Conservation (phyloP, 2,329 filamentous ascomycete species). For the Monosporascus sp. region DNA sequence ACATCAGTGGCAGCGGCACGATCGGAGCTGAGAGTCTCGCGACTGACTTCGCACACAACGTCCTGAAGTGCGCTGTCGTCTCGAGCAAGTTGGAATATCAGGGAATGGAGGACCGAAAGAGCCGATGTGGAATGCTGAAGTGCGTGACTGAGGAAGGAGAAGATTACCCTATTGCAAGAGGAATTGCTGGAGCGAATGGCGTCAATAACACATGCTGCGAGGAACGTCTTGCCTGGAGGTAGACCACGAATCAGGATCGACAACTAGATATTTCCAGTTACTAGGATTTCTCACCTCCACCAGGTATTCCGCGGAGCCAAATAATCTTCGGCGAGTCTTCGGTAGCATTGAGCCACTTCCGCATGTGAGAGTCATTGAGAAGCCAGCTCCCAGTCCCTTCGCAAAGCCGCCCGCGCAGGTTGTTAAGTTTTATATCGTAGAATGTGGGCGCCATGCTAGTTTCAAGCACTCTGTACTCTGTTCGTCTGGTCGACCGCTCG, state of each 20-base stretch:
- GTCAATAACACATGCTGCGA: constrained; percentile 7
- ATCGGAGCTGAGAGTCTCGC: constrained; percentile 12
- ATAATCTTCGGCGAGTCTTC: constrained; percentile 4
- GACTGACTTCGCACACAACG: constrained; percentile 12
- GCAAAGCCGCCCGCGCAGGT: constrained; percentile 1
- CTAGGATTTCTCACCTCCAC: constrained; percentile 10
- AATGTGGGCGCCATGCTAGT: constrained; percentile 5
- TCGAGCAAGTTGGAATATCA: constrained; percentile 12
- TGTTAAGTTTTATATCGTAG: constrained; percentile 8
- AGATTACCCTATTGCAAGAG: constrained; percentile 2
- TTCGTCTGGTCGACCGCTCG: neutral
- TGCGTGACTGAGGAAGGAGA: constrained; percentile 13
- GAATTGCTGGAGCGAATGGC: neutral
- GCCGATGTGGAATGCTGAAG: constrained; percentile 4
- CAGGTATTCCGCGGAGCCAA: constrained; percentile 21
- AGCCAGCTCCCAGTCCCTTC: neutral
- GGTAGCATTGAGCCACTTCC: constrained; percentile 8
- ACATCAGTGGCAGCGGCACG: constrained; percentile 16
- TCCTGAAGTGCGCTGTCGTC: constrained; percentile 15
- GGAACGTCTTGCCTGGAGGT: constrained; percentile 14
- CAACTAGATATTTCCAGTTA: neutral
- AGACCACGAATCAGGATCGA: too few relatives aligned
- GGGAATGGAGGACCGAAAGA: constrained; percentile 11
- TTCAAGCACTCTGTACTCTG: constrained; percentile 5
- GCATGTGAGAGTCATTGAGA: constrained; percentile 4